phyloP scores from a whole-genome alignment of 305 asterid genomes.

The Euphrasia arctica region DNA sequence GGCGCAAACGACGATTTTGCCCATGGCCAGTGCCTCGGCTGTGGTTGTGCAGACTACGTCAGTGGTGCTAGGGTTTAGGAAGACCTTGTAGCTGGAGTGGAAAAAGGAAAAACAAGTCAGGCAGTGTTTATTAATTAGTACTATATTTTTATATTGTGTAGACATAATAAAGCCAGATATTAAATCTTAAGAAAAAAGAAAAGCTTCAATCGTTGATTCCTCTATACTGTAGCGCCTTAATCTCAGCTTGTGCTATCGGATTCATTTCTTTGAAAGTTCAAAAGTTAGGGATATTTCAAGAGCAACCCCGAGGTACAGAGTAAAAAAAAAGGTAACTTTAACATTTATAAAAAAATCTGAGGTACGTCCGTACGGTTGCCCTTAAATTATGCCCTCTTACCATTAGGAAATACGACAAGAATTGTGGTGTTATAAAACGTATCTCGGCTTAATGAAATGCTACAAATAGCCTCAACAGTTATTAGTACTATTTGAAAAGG shows the following conservation, averaged over 20 bases:
- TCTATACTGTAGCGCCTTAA: neutral
- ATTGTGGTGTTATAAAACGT: too few relatives aligned
- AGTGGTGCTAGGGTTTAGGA: constrained; percentile 94
- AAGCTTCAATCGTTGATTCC: neutral
- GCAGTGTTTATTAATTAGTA: neutral
- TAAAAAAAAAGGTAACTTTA: neutral
- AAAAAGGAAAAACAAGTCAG: neutral
- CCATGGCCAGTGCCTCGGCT: constrained; percentile 98
- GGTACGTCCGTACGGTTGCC: neutral
- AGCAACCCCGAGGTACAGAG: neutral
- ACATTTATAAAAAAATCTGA: neutral
- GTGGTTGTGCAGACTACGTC: constrained; percentile 97
- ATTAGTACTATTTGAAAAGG: neutral
- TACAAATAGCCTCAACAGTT: neutral
- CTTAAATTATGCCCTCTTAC: neutral
- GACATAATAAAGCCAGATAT: neutral
- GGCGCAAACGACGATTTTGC: constrained; percentile 91
- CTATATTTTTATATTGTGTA: neutral
- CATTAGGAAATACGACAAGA: neutral
- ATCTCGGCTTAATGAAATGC: too few relatives aligned
- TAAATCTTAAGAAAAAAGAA: neutral
- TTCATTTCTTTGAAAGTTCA: neutral
- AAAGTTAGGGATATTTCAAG: neutral
- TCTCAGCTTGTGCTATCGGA: neutral
- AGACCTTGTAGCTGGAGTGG: constrained; percentile 74